Conservation (phyloP, 768 basidiomycete genomes). For the Hypholoma fasciculare region DNA sequence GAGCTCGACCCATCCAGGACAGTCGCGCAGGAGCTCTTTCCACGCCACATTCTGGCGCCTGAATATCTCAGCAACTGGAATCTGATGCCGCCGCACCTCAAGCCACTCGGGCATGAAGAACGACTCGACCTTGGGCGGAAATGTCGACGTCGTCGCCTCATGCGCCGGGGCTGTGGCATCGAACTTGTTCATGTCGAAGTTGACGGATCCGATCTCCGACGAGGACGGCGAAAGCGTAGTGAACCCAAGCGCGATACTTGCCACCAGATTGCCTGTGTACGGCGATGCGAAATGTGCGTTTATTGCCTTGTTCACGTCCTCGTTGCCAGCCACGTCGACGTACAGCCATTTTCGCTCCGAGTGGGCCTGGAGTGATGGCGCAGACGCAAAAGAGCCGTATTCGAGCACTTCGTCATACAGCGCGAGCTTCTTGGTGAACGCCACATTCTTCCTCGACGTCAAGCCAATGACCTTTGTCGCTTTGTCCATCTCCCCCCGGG, state of each 20-base stretch:
- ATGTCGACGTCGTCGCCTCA: slow-evolving; percentile 16
- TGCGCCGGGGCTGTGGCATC: slow-evolving; percentile 7
- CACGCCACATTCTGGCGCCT: slow-evolving; percentile 54
- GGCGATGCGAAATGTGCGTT: slow-evolving; percentile 40
- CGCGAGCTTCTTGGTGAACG: slow-evolving; percentile 52
- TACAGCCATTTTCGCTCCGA: slow-evolving; percentile 50
- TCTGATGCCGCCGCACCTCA: slow-evolving; percentile 47
- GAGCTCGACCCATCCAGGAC: slow-evolving; percentile 53
- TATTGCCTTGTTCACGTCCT: slow-evolving; percentile 45
- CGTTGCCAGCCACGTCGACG: slow-evolving; percentile 64
- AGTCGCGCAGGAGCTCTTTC: slow-evolving; percentile 59
- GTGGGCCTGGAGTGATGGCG: slow-evolving; percentile 26
- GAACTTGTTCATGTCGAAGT: slow-evolving; percentile 42
- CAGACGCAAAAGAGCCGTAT: slow-evolving; percentile 46
- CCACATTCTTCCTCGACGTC: slow-evolving; percentile 55
- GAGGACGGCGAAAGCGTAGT: slow-evolving; percentile 55
- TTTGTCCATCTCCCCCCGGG: slow-evolving; percentile 23
- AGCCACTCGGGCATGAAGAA: slow-evolving; percentile 79
- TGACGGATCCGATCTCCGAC: slow-evolving; percentile 24
- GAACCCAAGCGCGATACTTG: slow-evolving; percentile 51
- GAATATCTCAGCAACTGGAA: slow-evolving; percentile 47
- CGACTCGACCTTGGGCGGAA: slow-evolving; percentile 41
- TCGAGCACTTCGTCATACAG: slow-evolving; percentile 59
- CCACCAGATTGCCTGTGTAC: slow-evolving; percentile 34
- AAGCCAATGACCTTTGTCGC: slow-evolving; percentile 51